These are phyloP conservation scores for Salix koriyanagi DNA, from an alignment of 345 rosid species.

Conservation along the genomic window DNA sequence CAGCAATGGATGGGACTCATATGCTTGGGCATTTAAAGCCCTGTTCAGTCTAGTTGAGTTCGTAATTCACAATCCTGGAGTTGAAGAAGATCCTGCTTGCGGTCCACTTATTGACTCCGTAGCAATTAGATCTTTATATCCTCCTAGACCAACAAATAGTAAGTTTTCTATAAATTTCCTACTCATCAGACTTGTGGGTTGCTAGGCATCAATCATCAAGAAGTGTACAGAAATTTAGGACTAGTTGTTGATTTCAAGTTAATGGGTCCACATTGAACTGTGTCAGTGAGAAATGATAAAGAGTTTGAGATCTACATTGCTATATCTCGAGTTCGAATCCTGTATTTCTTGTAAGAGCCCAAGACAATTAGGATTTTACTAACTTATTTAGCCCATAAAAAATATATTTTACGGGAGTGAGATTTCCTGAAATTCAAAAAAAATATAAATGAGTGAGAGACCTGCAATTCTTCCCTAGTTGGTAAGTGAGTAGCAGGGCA, in stretches of 20 bases:
- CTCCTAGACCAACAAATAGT: constrained; percentile 32
- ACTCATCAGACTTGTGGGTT: not conserved
- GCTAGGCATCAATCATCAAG: not conserved
- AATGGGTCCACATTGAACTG: not conserved
- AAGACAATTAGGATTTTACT: too few species aligned
- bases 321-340: too few species aligned
- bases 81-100: constrained; percentile 41
- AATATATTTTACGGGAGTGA: too few species aligned
- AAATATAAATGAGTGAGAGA: too few species aligned
- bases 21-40: constrained; percentile 35
- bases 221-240: not conserved
- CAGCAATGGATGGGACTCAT: constrained; percentile 38
- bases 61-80: constrained; percentile 35
- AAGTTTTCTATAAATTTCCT: not conserved
- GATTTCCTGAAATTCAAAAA: too few species aligned
- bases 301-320: too few species aligned
- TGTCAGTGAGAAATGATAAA: too few species aligned
- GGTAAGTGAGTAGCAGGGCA: not conserved
- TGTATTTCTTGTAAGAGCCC: too few species aligned
- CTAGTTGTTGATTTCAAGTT: not conserved
- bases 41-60: constrained; percentile 4
- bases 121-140: constrained; percentile 21
- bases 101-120: constrained; percentile 35
- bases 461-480: too few species aligned
- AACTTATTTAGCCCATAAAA: too few species aligned